These are phyloP conservation scores for Austroboletus eburneus DNA, from an alignment of 768 basidiomycete species.

Conservation along the genomic window DNA sequence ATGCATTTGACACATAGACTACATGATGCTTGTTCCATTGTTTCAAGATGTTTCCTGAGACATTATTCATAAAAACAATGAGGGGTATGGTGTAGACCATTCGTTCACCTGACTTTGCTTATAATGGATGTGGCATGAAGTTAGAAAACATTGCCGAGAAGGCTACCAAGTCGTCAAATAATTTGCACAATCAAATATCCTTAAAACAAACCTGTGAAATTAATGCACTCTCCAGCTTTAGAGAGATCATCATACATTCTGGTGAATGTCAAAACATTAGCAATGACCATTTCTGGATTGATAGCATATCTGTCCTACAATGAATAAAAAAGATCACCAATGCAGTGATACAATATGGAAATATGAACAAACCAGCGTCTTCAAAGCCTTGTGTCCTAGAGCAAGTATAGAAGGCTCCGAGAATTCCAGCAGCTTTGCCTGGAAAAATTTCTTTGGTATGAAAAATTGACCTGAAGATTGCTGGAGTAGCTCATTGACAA, in stretches of 20 bases:
- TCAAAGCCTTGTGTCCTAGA: constrained; percentile 1
- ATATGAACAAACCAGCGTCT: constrained; percentile 3
- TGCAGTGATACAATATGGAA: too few relatives aligned
- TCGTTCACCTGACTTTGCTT: constrained; percentile 10
- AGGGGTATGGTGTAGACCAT: constrained; percentile 19
- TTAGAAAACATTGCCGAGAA: neutral
- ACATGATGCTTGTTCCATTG: constrained; percentile 36
- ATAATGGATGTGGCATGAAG: constrained; percentile 22
- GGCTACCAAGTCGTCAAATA: neutral
- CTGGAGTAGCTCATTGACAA: constrained; percentile 21
- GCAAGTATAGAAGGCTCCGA: neutral
- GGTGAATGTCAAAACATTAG: constrained; percentile 4
- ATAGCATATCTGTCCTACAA: constrained; percentile 7
- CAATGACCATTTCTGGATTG: constrained; percentile 4
- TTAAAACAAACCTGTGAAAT: constrained; percentile 7
- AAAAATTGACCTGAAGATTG: constrained; percentile 4
- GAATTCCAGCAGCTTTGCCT: neutral
- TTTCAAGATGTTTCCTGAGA: constrained; percentile 32
- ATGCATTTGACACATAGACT: constrained; percentile 31
- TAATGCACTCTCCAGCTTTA: neutral
- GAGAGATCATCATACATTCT: constrained; percentile 11
- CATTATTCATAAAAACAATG: constrained; percentile 33
- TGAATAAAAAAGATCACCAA: too few relatives aligned
- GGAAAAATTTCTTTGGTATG: constrained; percentile 14
- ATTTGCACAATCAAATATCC: neutral